phyloP scores from a whole-genome alignment of 805 yeast species.

The Nakazawaea anatomiae region DNA sequence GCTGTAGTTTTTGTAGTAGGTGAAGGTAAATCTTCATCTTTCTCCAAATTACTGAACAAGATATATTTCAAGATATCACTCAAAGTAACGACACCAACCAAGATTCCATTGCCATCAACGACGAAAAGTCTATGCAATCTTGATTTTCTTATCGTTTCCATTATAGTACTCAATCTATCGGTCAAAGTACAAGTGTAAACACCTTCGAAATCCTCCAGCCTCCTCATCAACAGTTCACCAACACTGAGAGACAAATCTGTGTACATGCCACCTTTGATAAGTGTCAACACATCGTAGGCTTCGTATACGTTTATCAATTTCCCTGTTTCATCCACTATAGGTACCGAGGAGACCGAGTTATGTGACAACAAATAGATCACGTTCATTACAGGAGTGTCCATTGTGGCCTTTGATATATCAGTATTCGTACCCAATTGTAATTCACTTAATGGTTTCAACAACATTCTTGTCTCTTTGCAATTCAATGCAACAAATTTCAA shows the following conservation, averaged over 20 bases:
- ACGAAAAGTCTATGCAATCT: constrained; percentile 89
- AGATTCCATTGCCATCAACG: constrained; percentile 74
- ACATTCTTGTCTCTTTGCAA: constrained; percentile 87
- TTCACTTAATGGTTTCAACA: constrained; percentile 68
- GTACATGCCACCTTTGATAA: constrained; percentile 91
- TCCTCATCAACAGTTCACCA: constrained; percentile 91
- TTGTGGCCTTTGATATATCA: constrained; percentile 68
- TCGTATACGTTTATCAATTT: constrained; percentile 86
- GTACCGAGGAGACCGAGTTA: constrained; percentile 85
- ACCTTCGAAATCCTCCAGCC: constrained; percentile 96
- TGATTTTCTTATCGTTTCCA: constrained; percentile 89
- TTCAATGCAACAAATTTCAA: constrained; percentile 92
- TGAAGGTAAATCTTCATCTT: constrained; percentile 1
- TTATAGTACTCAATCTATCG: constrained; percentile 80
- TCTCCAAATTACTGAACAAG: constrained; percentile 40
- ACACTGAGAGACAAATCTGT: constrained; percentile 86
- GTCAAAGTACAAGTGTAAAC: constrained; percentile 90
- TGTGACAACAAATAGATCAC: constrained; percentile 79
- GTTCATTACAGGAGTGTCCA: constrained; percentile 91
- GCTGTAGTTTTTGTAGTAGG: background rate
- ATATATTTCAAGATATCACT: constrained; percentile 87
- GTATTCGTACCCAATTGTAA: constrained; percentile 55
- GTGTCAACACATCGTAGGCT: constrained; percentile 88
- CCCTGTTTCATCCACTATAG: constrained; percentile 74
- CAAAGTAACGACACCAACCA: constrained; percentile 81